Conservation (phyloP, 495 filamentous ascomycete species). For the Pseudoneurospora amorphoporcata region DNA sequence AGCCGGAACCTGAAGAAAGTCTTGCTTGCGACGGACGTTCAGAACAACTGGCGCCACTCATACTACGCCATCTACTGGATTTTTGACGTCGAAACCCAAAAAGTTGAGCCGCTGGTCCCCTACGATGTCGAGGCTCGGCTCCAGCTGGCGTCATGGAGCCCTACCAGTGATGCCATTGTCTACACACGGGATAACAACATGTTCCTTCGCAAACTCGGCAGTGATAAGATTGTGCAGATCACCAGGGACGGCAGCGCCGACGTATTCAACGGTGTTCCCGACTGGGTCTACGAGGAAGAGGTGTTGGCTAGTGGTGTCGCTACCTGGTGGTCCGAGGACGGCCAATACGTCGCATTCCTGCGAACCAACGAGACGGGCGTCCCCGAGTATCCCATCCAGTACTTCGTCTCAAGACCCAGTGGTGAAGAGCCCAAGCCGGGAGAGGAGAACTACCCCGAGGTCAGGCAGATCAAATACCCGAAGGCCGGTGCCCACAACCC, state of each 20-base stretch:
- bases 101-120: slow-evolving; percentile 67
- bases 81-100: slow-evolving; percentile 79
- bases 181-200: slow-evolving; percentile 87
- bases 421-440: slow-evolving; percentile 59
- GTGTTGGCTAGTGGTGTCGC: slow-evolving; percentile 72
- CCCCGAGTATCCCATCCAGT: slow-evolving; percentile 88
- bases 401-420: slow-evolving; percentile 81
- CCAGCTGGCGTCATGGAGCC: slow-evolving; percentile 86
- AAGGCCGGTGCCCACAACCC: slow-evolving; percentile 94
- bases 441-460: slow-evolving; percentile 83
- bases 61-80: slow-evolving; percentile 82
- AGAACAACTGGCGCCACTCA: slow-evolving; percentile 83
- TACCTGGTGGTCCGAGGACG: slow-evolving; percentile 90
- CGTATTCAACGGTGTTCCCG: slow-evolving; percentile 92
- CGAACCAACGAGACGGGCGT: slow-evolving; percentile 88
- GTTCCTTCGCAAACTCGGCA: slow-evolving; percentile 59
- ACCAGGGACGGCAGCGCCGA: slow-evolving; percentile 79
- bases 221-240: slow-evolving; percentile 51
- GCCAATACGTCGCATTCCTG: slow-evolving; percentile 78
- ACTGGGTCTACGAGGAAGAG: slow-evolving; percentile 99
- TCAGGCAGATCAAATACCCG: slow-evolving; percentile 89
- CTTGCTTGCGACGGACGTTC: slow-evolving; percentile 57
- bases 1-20: slow-evolving; percentile 79
- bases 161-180: slow-evolving; percentile 69
- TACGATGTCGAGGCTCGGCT: slow-evolving; percentile 52